These are phyloP conservation scores for Darksidea phi DNA, from an alignment of 495 filamentous ascomycete genomes.

Conservation along the genomic window DNA sequence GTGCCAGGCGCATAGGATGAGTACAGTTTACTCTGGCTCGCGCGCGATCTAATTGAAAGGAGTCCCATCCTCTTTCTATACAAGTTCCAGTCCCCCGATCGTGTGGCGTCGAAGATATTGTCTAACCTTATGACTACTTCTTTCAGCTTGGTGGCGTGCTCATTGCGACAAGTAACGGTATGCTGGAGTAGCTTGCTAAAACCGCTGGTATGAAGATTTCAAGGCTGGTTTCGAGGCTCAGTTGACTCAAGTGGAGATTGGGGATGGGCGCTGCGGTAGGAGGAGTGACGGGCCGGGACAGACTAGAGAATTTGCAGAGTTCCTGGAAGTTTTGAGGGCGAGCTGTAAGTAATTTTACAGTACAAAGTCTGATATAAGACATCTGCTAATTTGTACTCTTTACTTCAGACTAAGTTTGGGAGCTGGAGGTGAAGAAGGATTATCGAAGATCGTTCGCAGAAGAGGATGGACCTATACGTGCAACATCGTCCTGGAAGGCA, in stretches of 20 bases:
- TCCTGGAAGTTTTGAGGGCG: constrained; percentile 65
- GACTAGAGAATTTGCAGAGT: constrained; percentile 62
- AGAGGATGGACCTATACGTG: constrained; percentile 7
- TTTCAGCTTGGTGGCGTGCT: constrained; percentile 73
- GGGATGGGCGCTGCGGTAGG: constrained; percentile 44
- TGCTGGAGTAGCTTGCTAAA: constrained; percentile 71
- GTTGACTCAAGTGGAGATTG: constrained; percentile 50
- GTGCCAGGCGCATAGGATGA: constrained; percentile 46
- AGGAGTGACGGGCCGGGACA: constrained; percentile 47
- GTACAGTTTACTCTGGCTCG: constrained; percentile 63
- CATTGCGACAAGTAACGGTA: constrained; percentile 68
- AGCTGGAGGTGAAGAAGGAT: constrained; percentile 65
- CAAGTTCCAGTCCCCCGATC: constrained; percentile 72
- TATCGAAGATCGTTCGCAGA: constrained; percentile 53
- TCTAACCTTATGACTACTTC: constrained; percentile 69
- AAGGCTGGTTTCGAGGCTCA: constrained; percentile 49
- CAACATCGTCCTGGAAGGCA: background rate
- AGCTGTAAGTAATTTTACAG: no score
- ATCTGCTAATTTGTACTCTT: no score
- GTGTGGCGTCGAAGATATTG: constrained; percentile 65
- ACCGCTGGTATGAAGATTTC: constrained; percentile 61
- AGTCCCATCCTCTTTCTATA: constrained; percentile 71
- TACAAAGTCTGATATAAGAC: no score
- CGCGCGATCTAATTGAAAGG: constrained; percentile 63
- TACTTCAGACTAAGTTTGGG: no score